Percentiles rank a stretch among this genome's conserved stretches.
Conservation (phyloP, 1,284 basidiomycete genomes). For the Boletus smithii region DNA sequence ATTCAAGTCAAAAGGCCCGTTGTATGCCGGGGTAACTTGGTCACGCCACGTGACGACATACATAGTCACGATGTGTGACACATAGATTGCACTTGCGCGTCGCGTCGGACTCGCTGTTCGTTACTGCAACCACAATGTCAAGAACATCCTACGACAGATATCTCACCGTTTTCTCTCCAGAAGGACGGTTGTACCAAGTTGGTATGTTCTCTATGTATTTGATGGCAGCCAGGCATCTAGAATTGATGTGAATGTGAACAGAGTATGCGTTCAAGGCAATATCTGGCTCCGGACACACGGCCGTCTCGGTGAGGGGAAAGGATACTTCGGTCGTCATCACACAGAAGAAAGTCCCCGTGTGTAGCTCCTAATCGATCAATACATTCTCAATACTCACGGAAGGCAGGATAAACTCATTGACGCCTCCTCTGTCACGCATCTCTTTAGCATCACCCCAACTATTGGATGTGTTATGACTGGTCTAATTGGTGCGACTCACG, state of each 20-base stretch:
- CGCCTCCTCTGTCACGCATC: conserved; percentile 90
- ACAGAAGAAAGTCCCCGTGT: conserved; percentile 96
- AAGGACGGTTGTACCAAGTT: conserved; percentile 95
- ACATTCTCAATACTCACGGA: conserved; percentile 10
- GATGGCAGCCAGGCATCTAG: background rate
- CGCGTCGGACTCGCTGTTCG: conserved; percentile 25
- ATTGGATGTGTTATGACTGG: conserved; percentile 99
- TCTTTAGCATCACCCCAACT: conserved; percentile 94
- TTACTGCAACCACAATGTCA: conserved; percentile 55
- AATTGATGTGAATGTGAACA: conserved; percentile 33
- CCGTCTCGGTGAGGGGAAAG: conserved; percentile 89
- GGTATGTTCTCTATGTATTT: conserved; percentile 53
- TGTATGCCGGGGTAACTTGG: too few species aligned
- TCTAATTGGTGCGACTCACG: conserved; percentile 66
- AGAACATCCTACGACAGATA: conserved; percentile 84
- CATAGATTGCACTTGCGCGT: conserved; percentile 52
- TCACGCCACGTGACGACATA: conserved; percentile 18
- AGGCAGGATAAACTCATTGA: conserved; percentile 95
- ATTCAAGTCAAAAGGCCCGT: too few species aligned
- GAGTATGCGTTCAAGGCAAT: conserved; percentile 99
- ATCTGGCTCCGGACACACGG: conserved; percentile 92
- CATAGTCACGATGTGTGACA: conserved; percentile 20
- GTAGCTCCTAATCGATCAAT: background rate
- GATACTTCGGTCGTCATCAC: conserved; percentile 95
- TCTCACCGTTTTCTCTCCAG: conserved; percentile 92